phyloP scores from a whole-genome alignment of 1,284 basidiomycete species.

The Pisolithus thermaeus region DNA sequence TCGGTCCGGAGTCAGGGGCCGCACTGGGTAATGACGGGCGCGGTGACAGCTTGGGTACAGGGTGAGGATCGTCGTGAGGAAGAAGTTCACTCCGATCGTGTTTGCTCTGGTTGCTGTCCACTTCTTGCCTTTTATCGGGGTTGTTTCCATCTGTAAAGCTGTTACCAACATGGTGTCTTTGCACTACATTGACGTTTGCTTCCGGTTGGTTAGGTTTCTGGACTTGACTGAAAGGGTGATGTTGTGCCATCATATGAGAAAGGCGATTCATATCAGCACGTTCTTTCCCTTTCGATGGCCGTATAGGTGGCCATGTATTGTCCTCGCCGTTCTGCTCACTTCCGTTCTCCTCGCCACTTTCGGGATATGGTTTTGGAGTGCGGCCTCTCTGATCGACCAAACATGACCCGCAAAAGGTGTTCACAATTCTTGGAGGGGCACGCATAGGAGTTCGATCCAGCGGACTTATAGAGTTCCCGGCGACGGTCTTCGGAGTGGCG shows the following conservation, averaged over 20 bases:
- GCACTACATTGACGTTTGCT: background rate
- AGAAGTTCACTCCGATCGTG: background rate
- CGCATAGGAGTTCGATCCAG: slow-evolving; percentile 3
- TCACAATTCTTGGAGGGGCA: slow-evolving; percentile 21
- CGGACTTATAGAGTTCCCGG: background rate
- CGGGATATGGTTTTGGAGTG: slow-evolving; percentile 8
- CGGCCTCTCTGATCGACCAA: slow-evolving; percentile 20
- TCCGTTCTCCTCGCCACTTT: background rate
- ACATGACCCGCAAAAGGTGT: slow-evolving; percentile 14
- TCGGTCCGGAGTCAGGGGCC: background rate
- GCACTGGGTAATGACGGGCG: background rate
- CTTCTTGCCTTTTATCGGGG: background rate
- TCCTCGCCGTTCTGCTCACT: background rate
- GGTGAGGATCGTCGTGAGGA: background rate
- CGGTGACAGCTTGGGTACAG: slow-evolving; percentile 2
- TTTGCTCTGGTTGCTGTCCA: background rate
- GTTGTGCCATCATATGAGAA: background rate
- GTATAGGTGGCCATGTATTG: slow-evolving; percentile 19
- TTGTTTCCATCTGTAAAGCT: background rate
- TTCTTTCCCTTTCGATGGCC: slow-evolving; percentile 1
- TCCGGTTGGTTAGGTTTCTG: background rate
- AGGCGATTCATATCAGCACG: background rate
- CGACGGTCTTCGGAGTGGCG: slow-evolving; percentile 6
- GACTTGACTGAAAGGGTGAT: slow-evolving; percentile 21
- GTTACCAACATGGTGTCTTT: background rate